A percentile compares a stretch with the other conserved stretches of the same genome.
Conservation (phyloP, 192 early-diverging fungal genomes). For the Gonapodya sp. region DNA sequence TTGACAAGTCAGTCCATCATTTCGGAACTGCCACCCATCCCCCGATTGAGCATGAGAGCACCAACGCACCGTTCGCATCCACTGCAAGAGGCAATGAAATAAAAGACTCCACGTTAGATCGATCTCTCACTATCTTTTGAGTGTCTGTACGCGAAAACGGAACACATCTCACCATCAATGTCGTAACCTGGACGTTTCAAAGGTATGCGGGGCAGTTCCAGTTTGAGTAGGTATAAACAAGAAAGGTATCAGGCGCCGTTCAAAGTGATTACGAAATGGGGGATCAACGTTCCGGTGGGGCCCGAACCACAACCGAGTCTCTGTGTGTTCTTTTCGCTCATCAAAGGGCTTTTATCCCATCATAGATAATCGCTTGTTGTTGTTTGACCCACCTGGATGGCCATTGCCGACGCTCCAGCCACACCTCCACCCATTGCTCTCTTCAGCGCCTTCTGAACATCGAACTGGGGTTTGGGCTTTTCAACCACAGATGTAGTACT, state of each 20-base stretch:
- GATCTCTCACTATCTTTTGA: too few relatives aligned
- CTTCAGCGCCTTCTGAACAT: constrained; percentile 26
- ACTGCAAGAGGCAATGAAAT: not conserved
- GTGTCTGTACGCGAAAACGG: too few relatives aligned
- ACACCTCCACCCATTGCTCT: constrained; percentile 32
- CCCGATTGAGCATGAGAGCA: not conserved
- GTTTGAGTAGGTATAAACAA: too few relatives aligned
- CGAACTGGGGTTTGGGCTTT: constrained; percentile 13
- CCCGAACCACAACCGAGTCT: constrained; percentile 26
- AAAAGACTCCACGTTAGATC: not conserved
- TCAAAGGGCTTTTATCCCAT: too few relatives aligned
- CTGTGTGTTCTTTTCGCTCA: too few relatives aligned
- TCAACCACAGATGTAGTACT: too few relatives aligned
- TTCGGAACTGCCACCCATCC: too few relatives aligned
- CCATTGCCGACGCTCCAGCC: constrained; percentile 32
- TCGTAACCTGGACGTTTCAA: not conserved
- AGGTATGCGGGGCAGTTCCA: too few relatives aligned
- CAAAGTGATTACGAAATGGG: not conserved
- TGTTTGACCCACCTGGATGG: constrained; percentile 30
- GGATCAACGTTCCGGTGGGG: not conserved
- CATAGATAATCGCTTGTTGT: too few relatives aligned
- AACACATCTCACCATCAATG: not conserved
- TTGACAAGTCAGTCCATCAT: too few relatives aligned
- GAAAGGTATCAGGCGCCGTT: too few relatives aligned
- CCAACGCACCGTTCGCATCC: not conserved